A percentile compares a stretch with the other conserved stretches of the same genome.
Evolutionary conservation across 495 filamentous ascomycete species (phyloP).

Genomic region (Annulohypoxylon maeteangense): DNA sequence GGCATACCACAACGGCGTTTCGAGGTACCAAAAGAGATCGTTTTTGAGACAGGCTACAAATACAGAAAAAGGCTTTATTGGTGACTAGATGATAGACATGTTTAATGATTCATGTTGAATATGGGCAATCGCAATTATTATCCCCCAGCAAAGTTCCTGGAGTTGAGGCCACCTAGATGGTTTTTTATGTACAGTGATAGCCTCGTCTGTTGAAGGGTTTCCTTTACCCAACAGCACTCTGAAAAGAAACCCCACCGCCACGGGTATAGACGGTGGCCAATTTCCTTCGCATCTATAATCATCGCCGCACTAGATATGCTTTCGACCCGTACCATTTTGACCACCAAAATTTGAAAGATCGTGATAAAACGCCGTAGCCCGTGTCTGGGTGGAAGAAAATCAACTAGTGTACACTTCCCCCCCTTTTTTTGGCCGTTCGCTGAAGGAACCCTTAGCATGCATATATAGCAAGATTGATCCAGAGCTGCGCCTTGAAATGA

Average conservation of each 20-base stretch:
- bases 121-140: constrained; percentile 40
- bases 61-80: background rate
- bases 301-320: constrained; percentile 8
- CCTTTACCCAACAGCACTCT: constrained; percentile 19
- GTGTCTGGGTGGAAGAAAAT: constrained; percentile 12
- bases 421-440: constrained; percentile 17
- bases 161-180: constrained; percentile 25
- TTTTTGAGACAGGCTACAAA: background rate
- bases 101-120: constrained; percentile 35
- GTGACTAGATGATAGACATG: background rate
- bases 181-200: constrained; percentile 35
- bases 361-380: constrained; percentile 31
- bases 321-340: constrained; percentile 22
- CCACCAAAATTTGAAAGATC: constrained; percentile 16
- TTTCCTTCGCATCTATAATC: constrained; percentile 20
- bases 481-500: constrained; percentile 28
- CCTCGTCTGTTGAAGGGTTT: constrained; percentile 38
- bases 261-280: constrained; percentile 25
- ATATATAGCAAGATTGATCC: constrained; percentile 38
- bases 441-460: constrained; percentile 34
- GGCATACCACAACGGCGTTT: constrained; percentile 24
- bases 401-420: constrained; percentile 35
- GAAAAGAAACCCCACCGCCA: constrained; percentile 19
- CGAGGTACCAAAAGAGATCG: constrained; percentile 13
- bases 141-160: constrained; percentile 7